Evolutionary conservation across 192 early-diverging fungal genomes (phyloP), one percentile per base, ranked within the genome.

Genomic region (Spizellomyces punctatus): DNA sequence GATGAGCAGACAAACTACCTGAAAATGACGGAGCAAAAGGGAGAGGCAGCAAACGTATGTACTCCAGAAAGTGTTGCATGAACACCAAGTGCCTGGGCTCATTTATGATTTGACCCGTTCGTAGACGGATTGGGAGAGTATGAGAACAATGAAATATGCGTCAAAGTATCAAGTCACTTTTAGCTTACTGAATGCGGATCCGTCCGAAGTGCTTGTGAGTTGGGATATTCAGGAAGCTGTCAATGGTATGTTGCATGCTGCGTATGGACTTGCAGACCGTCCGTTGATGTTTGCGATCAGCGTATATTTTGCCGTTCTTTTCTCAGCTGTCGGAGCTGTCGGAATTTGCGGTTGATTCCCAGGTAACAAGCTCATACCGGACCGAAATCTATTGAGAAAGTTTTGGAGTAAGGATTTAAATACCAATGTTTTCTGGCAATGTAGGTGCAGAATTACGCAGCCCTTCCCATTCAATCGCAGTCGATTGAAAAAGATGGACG

Each of bases 171-270:
- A 96, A 66, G 58, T 96, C 46, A 91, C 90, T 4, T 91, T 96
- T 62, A 96, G 91, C 64, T 77, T 99, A 14, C 85, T 97, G 76
- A 94, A 93, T 68, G 94, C 88, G 10, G 83, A 96, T 59, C 92
- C 96, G 0, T 81, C 76, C 7, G 83, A 84, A n/a, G 76, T 86
- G 5, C 64, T 79, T 4, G 82, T 92, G 0, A 84, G 85, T 55
- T 99, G 97, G 97, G 90, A 94, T 57, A 92, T 95, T 64, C 83
- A 92, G 66, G 76, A 77, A 6, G 89, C 91, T 0, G 79, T 94
- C 6, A 14, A 50, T 47, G 52, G 62, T 64, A 49, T 54, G 17
- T 14, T 5, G 10, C 10, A 44, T n/a, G 5, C 12, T 12, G 1
- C 2, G 1, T 46, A 42, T 47, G 12, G 59, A 27, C 50, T 54